phyloP scores from a whole-genome alignment of 2,329 filamentous ascomycete genomes.

The Ceratocystis huliohia region DNA sequence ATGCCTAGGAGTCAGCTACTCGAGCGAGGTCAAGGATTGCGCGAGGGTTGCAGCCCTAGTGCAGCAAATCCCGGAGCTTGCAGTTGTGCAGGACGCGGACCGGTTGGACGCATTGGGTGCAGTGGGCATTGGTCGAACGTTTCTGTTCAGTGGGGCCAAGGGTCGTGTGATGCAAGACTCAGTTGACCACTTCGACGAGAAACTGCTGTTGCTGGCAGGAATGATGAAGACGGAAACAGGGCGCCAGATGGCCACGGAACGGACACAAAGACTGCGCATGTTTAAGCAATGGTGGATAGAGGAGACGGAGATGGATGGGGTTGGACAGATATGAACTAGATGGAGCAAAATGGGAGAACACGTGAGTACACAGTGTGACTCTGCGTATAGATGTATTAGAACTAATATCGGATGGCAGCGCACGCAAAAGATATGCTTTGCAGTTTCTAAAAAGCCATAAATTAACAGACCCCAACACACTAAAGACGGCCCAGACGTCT shows the following conservation, averaged over 20 bases:
- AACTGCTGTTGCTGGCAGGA: conserved; percentile 51
- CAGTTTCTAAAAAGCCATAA: background rate
- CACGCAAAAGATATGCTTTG: background rate
- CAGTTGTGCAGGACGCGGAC: conserved; percentile 84
- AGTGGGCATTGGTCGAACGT: conserved; percentile 61
- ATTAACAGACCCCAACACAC: background rate
- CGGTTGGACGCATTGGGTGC: conserved; percentile 82
- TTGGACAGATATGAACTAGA: no score
- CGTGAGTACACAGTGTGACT: background rate
- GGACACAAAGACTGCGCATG: conserved; percentile 39
- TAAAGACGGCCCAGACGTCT: background rate
- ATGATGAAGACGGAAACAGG: conserved; percentile 54
- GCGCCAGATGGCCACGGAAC: conserved; percentile 38
- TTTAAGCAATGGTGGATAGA: conserved; percentile 49
- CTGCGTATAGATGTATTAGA: background rate
- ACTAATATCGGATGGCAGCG: background rate
- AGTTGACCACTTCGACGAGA: conserved; percentile 64
- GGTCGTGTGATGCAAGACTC: conserved; percentile 47
- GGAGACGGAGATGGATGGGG: conserved; percentile 29
- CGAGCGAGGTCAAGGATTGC: conserved; percentile 56
- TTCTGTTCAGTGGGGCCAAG: conserved; percentile 54
- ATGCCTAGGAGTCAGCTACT: conserved; percentile 66
- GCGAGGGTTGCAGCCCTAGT: conserved; percentile 48
- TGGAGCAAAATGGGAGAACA: background rate
- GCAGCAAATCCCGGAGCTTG: conserved; percentile 34